A percentile compares a stretch with the other conserved stretches of the same genome.
These are phyloP conservation scores for Periglandula ipomoeae DNA, from an alignment of 2,329 filamentous ascomycete genomes.

Conservation along the genomic window DNA sequence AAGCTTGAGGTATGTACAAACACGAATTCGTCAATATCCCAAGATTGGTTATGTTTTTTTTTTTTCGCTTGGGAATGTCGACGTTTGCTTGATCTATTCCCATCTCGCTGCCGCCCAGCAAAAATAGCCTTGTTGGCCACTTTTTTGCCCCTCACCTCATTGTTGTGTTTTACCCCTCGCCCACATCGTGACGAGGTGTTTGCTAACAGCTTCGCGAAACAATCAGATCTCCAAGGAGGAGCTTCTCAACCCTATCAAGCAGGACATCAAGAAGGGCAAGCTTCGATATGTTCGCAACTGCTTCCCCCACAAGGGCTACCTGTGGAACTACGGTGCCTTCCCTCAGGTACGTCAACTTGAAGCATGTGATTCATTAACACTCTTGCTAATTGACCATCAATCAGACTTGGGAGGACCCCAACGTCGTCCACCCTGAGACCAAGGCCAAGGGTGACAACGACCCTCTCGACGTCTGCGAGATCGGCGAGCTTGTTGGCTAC, in stretches of 20 bases:
- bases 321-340: constrained; percentile 99
- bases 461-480: constrained; percentile 98
- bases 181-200: neutral
- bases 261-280: constrained; percentile 99
- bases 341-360: constrained; percentile 60
- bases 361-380: neutral
- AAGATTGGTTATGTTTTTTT: neutral
- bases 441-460: constrained; percentile 99
- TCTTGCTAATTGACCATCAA: neutral
- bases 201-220: constrained; percentile 14
- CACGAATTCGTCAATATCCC: too few species aligned
- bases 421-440: constrained; percentile 91
- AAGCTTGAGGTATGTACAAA: constrained; percentile 79
- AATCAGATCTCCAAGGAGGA: constrained; percentile 95
- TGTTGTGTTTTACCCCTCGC: neutral
- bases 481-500: constrained; percentile 95
- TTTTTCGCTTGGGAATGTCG: neutral
- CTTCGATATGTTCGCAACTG: constrained; percentile 99
- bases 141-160: constrained; percentile 1
- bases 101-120: neutral
- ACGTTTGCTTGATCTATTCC: too few species aligned
- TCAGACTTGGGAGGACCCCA: constrained; percentile 99
- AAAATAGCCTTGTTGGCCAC: neutral
- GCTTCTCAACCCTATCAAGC: constrained; percentile 97
- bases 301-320: constrained; percentile 99